Evolutionary conservation across 495 filamentous ascomycete genomes (phyloP), one percentile per base, ranked within the genome.

Genomic region (Schizothecium vesticola): DNA sequence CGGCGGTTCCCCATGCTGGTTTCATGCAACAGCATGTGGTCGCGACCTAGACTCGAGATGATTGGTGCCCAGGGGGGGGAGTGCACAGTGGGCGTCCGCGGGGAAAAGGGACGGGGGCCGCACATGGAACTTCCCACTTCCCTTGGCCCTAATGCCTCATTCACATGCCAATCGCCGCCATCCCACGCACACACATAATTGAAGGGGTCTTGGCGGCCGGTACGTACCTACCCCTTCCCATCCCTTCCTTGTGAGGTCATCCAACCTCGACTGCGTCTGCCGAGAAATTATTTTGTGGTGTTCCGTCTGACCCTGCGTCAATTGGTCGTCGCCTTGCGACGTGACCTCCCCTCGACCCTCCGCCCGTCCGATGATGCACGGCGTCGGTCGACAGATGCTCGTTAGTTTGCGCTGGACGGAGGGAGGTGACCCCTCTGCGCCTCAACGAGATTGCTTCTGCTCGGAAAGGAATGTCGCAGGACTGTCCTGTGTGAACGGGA

Each of bases 121-220:
- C 16, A 19, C 16, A 23, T 23, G 25, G 29, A 24, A 23, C 29
- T 70, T 67, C 69, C 69, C 55, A 23, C 29, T 70, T 67, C 69
- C 69, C 55, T 70, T 70, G 64, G 61, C 64, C 69, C 69, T 70
- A 70, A 70, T 29, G 28, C 69, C 69, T 63, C 69, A 61, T 70
- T 70, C 69, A 70, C 69, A 70, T 70, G 69, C 69, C 63, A 70
- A 70, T 26, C 23, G 24, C 12, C 23, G 4, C n/a, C 59, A n/a
- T 16, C 26, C 8, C 19, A 29, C 33, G 33, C 33, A 12, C 33
- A 33, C 31, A 33, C 31, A 33, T n/a, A n/a, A n/a, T 33, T 12
- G 28, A 16, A 43, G 26, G 22, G 59, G 65, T 61, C 66, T 67
- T 67, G 66, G 66, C 66, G 43, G 59, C 9, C 22, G 56, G 58